phyloP scores from a whole-genome alignment of 371 early-diverging fungal species.

The Saksenaea oblongispora region DNA sequence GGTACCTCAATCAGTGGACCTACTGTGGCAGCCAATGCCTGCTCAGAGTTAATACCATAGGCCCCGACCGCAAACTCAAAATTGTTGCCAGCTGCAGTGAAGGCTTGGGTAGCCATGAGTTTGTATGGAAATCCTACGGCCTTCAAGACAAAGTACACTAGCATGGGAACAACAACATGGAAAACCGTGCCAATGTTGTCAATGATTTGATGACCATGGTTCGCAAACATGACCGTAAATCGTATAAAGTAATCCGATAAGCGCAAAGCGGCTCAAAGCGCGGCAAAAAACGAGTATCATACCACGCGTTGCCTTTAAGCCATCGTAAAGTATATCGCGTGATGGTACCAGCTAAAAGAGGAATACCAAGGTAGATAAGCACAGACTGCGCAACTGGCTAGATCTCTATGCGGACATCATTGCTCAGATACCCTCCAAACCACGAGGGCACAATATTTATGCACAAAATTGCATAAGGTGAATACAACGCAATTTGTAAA shows the following conservation, averaged over 20 bases:
- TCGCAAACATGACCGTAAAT: conserved; percentile 78
- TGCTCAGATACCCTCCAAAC: conserved; percentile 44
- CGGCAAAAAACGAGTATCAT: conserved; percentile 57
- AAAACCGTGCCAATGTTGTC: conserved; percentile 63
- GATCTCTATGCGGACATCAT: conserved; percentile 43
- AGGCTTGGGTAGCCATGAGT: conserved; percentile 61
- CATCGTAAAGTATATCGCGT: conserved; percentile 53
- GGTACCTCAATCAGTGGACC: conserved; percentile 82
- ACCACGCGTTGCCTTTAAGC: conserved; percentile 48
- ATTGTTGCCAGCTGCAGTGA: conserved; percentile 76
- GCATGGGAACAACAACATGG: conserved; percentile 69
- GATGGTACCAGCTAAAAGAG: conserved; percentile 59
- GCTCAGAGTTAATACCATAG: conserved; percentile 66
- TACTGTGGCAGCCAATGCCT: conserved; percentile 72
- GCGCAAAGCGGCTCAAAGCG: conserved; percentile 54
- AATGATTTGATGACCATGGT: conserved; percentile 71
- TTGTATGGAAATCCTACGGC: conserved; percentile 42
- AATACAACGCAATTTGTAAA: conserved; percentile 67
- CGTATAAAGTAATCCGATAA: conserved; percentile 68
- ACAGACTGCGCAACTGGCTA: conserved; percentile 64
- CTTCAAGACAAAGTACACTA: conserved; percentile 57
- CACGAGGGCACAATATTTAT: conserved; percentile 54
- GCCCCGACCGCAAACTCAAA: conserved; percentile 76
- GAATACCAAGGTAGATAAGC: conserved; percentile 72
- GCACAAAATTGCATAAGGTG: conserved; percentile 63